These are phyloP conservation scores for Eucalyptus globulus DNA, from an alignment of 345 rosid species.

Conservation along the genomic window DNA sequence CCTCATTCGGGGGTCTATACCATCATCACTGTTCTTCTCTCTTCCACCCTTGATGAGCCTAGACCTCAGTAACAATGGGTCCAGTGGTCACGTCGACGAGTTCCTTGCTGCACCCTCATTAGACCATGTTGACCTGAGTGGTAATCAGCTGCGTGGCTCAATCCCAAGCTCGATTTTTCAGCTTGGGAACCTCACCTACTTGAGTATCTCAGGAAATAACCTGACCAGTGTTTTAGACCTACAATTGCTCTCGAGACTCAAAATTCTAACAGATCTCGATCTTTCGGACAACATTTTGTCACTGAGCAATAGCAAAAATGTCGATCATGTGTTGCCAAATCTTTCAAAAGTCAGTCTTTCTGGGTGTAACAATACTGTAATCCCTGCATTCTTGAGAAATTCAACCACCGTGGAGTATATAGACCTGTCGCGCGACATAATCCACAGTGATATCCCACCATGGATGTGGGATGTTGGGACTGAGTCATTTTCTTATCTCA, in stretches of 20 bases:
- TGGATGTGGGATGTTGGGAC: not conserved
- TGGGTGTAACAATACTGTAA: not conserved
- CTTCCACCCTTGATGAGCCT: no score
- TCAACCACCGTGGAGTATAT: not conserved
- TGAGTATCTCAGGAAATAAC: conserved; percentile 1
- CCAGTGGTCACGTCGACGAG: no score
- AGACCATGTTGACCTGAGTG: no score
- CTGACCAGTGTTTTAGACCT: conserved; percentile 2
- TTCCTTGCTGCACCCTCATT: no score
- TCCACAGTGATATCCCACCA: not conserved
- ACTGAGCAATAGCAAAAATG: not conserved
- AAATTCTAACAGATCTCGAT: not conserved
- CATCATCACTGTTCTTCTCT: conserved; percentile 2
- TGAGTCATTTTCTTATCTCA: not conserved
- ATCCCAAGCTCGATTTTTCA: not conserved
- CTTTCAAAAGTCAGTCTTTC: not conserved
- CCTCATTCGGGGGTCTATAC: not conserved
- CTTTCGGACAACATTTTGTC: not conserved
- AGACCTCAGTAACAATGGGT: no score
- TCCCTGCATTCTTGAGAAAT: not conserved
- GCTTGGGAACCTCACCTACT: not conserved
- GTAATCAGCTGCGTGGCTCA: no score
- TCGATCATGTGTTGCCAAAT: not conserved
- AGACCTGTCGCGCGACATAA: not conserved
- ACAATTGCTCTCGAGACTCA: not conserved